Percentiles rank a stretch among this genome's conserved stretches.
Conservation (phyloP, 495 filamentous ascomycete genomes). For the Parachaetomium inaequale region DNA sequence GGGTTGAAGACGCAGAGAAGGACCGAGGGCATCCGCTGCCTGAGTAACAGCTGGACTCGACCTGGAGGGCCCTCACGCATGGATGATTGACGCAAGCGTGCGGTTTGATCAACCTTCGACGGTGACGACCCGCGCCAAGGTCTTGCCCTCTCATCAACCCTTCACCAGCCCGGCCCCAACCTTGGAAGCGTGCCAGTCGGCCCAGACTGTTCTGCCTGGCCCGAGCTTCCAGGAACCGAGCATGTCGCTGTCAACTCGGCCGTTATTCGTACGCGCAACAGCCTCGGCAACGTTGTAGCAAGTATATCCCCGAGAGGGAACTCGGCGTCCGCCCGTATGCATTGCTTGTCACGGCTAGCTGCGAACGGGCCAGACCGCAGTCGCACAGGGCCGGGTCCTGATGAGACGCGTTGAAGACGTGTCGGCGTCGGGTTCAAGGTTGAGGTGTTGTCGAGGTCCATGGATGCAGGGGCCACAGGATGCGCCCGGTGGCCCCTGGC, state of each 20-base stretch:
- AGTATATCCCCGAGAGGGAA: constrained; percentile 7
- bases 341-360: neutral
- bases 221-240: neutral
- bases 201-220: neutral
- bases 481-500: constrained; percentile 20
- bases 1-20: neutral
- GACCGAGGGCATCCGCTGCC: neutral
- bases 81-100: neutral
- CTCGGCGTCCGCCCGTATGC: neutral
- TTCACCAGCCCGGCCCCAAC: neutral
- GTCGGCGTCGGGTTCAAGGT: neutral
- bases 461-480: constrained; percentile 11
- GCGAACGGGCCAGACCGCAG: neutral
- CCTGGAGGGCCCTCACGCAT: neutral
- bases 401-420: neutral
- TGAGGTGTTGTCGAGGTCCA: neutral
- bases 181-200: neutral
- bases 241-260: neutral
- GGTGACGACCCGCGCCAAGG: neutral
- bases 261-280: neutral
- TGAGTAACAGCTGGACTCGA: neutral
- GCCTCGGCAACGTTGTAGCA: constrained; percentile 6
- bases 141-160: neutral
- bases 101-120: constrained; percentile 2
- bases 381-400: neutral